Conservation (phyloP, 2,329 filamentous ascomycete genomes). For the Ophiostoma sp. region DNA sequence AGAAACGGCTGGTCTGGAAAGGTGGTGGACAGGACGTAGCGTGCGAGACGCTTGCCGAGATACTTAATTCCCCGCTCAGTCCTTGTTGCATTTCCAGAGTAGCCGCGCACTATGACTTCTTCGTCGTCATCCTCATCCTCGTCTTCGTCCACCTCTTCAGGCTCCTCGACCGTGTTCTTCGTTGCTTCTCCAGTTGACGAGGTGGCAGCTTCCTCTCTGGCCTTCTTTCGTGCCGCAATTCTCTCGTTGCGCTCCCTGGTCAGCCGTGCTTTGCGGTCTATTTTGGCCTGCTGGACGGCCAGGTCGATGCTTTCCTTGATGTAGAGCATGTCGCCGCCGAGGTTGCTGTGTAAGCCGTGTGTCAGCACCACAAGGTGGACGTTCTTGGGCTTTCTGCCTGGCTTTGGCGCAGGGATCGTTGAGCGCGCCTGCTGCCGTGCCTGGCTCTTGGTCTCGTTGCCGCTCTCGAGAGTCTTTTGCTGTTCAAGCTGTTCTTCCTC, state of each 20-base stretch:
- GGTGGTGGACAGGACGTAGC: slow-evolving; percentile 82
- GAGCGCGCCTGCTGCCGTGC: slow-evolving; percentile 20
- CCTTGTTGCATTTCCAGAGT: slow-evolving; percentile 79
- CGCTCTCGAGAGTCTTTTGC: slow-evolving; percentile 15
- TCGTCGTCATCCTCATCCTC: slow-evolving; percentile 60
- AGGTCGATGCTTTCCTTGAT: slow-evolving; percentile 95
- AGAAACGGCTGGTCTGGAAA: slow-evolving; percentile 90
- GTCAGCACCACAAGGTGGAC: slow-evolving; percentile 89
- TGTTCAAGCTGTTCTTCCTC: slow-evolving; percentile 15
- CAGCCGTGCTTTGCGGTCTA: slow-evolving; percentile 59
- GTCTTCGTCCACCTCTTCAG: slow-evolving; percentile 30
- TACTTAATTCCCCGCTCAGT: slow-evolving; percentile 97
- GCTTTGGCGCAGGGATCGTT: slow-evolving; percentile 13
- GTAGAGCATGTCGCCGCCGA: slow-evolving; percentile 93
- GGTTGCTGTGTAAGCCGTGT: slow-evolving; percentile 91
- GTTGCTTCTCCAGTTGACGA: neutral
- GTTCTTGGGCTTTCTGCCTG: slow-evolving; percentile 57
- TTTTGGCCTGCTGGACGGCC: slow-evolving; percentile 66
- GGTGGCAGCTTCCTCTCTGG: slow-evolving; percentile 22
- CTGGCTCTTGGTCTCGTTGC: slow-evolving; percentile 23
- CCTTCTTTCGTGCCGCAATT: slow-evolving; percentile 2
- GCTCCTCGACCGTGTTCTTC: slow-evolving; percentile 14
- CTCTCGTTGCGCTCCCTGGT: slow-evolving; percentile 37
- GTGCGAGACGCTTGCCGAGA: slow-evolving; percentile 86
- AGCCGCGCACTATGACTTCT: slow-evolving; percentile 83